phyloP scores from a whole-genome alignment of 148 eudicot species.

The Fagopyrum tataricum region DNA sequence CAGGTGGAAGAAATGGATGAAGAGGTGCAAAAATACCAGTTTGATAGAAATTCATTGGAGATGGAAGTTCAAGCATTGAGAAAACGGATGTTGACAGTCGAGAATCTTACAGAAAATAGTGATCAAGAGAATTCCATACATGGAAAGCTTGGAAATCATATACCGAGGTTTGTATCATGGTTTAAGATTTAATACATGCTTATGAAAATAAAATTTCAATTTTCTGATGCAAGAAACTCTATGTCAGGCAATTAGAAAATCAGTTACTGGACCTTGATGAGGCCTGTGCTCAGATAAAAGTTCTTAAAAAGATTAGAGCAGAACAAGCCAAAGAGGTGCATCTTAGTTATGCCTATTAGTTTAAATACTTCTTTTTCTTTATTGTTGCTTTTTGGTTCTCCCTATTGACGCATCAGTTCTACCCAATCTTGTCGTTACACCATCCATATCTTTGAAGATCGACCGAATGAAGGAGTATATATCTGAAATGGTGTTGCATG shows the following conservation, averaged over 20 bases:
- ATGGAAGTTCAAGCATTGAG: slow-evolving; percentile 46
- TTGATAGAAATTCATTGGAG: slow-evolving; percentile 42
- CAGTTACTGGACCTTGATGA: slow-evolving; percentile 31
- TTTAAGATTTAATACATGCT: slow-evolving; percentile 4
- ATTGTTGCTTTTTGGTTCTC: background rate
- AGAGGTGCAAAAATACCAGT: slow-evolving; percentile 42
- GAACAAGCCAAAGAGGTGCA: slow-evolving; percentile 45
- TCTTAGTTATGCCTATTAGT: background rate
- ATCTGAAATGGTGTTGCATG: slow-evolving; percentile 52
- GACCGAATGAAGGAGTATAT: slow-evolving; percentile 44
- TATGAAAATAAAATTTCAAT: background rate
- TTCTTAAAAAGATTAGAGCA: slow-evolving; percentile 37
- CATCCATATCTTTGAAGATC: slow-evolving; percentile 28
- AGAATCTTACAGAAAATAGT: slow-evolving; percentile 35
- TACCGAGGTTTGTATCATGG: slow-evolving; percentile 28
- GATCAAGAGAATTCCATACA: slow-evolving; percentile 16
- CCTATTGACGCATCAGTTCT: background rate
- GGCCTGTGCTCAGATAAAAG: slow-evolving; percentile 28
- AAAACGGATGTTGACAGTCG: slow-evolving; percentile 41
- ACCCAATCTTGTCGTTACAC: slow-evolving; percentile 7
- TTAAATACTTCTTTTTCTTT: background rate
- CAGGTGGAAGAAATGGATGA: slow-evolving; percentile 63
- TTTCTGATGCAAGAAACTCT: slow-evolving; percentile 4
- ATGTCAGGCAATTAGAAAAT: slow-evolving; percentile 28
- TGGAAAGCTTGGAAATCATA: slow-evolving; percentile 20